Evolutionary conservation across 1,139 yeast genomes (phyloP).

Genomic region (Sugiyamaella pinicola): DNA sequence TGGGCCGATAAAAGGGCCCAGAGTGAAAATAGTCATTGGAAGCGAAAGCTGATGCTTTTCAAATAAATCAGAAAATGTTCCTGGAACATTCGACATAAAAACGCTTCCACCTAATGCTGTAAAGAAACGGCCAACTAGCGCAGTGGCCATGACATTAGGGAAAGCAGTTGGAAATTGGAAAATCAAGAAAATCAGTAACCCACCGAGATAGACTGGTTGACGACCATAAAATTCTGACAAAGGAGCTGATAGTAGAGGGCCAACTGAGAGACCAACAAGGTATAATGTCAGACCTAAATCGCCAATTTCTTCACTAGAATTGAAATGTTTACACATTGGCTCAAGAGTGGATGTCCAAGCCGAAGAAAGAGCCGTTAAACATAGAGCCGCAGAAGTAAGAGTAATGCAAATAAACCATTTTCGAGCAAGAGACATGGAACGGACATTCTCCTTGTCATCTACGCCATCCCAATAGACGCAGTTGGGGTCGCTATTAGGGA

Average conservation of each 20-base stretch:
- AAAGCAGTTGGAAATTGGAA: slow-evolving; percentile 70
- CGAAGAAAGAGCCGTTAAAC: slow-evolving; percentile 54
- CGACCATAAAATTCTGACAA: slow-evolving; percentile 75
- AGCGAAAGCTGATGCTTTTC: slow-evolving; percentile 60
- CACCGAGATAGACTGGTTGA: slow-evolving; percentile 60
- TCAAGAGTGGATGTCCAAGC: slow-evolving; percentile 59
- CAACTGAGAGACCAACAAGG: slow-evolving; percentile 68
- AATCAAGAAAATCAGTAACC: slow-evolving; percentile 57
- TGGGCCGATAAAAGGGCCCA: slow-evolving; percentile 77
- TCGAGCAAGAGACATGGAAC: slow-evolving; percentile 42
- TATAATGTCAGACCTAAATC: slow-evolving; percentile 65
- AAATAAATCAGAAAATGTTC: slow-evolving; percentile 67
- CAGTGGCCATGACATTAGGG: slow-evolving; percentile 61
- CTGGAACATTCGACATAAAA: slow-evolving; percentile 76
- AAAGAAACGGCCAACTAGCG: slow-evolving; percentile 66
- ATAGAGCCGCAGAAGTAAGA: slow-evolving; percentile 52
- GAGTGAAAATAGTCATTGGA: slow-evolving; percentile 71
- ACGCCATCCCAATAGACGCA: slow-evolving; percentile 35
- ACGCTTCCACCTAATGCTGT: slow-evolving; percentile 71
- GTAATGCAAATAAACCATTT: slow-evolving; percentile 60
- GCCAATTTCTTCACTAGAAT: slow-evolving; percentile 59
- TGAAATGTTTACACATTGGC: slow-evolving; percentile 52
- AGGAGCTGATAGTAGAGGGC: slow-evolving; percentile 74
- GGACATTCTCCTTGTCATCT: slow-evolving; percentile 61
- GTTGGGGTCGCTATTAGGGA: slow-evolving; percentile 16